phyloP scores from a whole-genome alignment of 495 filamentous ascomycete genomes.

The Tuber indicum region DNA sequence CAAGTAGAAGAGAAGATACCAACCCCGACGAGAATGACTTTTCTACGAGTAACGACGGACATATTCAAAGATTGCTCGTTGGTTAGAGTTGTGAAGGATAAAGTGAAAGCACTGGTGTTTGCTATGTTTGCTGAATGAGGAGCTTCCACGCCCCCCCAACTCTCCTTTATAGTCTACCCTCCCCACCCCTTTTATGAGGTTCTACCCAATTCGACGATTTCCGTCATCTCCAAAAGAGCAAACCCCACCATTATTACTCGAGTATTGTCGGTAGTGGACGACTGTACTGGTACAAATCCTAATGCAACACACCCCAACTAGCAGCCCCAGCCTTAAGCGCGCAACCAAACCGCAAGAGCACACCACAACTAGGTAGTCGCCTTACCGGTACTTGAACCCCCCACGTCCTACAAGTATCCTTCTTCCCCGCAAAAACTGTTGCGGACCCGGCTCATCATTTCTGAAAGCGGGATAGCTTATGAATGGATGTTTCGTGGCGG shows the following conservation, averaged over 20 bases:
- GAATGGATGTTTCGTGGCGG: too few relatives aligned
- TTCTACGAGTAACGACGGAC: constrained; percentile 50
- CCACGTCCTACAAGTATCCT: neutral
- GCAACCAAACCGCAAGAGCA: neutral
- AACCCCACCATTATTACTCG: neutral
- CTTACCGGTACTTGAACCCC: too few relatives aligned
- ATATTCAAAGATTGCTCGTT: constrained; percentile 31
- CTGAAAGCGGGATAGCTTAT: neutral
- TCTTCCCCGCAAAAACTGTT: neutral
- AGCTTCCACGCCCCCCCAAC: too few relatives aligned
- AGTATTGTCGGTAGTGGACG: too few relatives aligned
- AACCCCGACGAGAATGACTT: constrained; percentile 51
- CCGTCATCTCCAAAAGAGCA: neutral
- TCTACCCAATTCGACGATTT: neutral
- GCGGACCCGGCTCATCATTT: neutral
- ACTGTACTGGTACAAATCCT: neutral
- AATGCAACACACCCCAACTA: neutral
- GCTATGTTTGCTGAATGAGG: neutral
- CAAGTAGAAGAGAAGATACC: constrained; percentile 15
- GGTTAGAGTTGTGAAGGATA: neutral
- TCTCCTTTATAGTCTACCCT: neutral
- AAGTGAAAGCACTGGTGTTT: neutral
- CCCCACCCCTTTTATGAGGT: neutral
- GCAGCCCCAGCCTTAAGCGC: neutral
- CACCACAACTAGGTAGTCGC: neutral